These are phyloP conservation scores for Pseudopyricularia cyperi DNA, from an alignment of 2,329 filamentous ascomycete genomes.

Conservation along the genomic window DNA sequence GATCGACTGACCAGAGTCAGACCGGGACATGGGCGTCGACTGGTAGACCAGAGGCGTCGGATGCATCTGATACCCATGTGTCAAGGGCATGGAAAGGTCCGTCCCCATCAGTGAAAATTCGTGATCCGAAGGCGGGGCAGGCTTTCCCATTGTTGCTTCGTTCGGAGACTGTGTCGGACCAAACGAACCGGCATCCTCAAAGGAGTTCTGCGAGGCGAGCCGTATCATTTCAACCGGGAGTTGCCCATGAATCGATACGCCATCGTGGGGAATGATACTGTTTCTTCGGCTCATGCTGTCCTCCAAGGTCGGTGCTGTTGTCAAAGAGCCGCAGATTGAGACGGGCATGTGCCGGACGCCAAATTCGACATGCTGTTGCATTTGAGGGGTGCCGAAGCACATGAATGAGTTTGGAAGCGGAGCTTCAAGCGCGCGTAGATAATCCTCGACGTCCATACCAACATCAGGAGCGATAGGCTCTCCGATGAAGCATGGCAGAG, in stretches of 20 bases:
- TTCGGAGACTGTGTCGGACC: background rate
- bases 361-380: background rate
- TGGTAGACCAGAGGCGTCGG: constrained; percentile 12
- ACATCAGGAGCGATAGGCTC: constrained; percentile 1
- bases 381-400: background rate
- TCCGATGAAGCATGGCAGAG: background rate
- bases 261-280: constrained; percentile 16
- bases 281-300: constrained; percentile 19
- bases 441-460: constrained; percentile 7
- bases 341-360: constrained; percentile 6
- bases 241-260: constrained; percentile 13
- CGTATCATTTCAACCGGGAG: constrained; percentile 17
- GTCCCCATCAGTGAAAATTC: constrained; percentile 24
- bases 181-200: constrained; percentile 1
- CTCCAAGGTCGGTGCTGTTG: constrained; percentile 18
- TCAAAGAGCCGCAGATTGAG: constrained; percentile 22
- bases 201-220: constrained; percentile 19
- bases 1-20: constrained; percentile 17
- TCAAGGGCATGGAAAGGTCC: constrained; percentile 13
- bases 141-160: background rate
- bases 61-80: constrained; percentile 16
- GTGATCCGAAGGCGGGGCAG: constrained; percentile 5
- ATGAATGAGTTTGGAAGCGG: background rate
- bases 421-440: constrained; percentile 1
- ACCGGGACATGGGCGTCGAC: constrained; percentile 30